These are phyloP conservation scores for Hirsutella thompsonii DNA, from an alignment of 2,329 filamentous ascomycete genomes.

Conservation along the genomic window DNA sequence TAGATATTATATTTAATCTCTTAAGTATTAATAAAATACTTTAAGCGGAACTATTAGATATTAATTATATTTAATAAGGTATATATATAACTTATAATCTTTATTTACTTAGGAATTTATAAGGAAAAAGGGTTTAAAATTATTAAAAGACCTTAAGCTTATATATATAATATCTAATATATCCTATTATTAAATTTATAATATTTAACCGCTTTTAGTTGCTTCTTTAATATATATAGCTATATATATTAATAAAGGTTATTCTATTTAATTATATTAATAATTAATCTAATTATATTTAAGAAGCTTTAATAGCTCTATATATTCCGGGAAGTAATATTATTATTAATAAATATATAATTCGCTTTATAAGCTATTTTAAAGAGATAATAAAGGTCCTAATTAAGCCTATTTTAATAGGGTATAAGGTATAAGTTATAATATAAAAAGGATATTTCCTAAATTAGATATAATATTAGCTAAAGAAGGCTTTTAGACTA, in stretches of 20 bases:
- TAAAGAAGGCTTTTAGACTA: too few species aligned
- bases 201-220: too few species aligned
- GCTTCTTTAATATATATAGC: too few species aligned
- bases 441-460: neutral
- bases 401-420: neutral
- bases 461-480: neutral
- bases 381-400: neutral
- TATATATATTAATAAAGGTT: too few species aligned
- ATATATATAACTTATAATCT: neutral
- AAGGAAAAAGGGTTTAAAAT: neutral
- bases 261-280: neutral
- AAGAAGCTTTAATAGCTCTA: neutral
- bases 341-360: neutral
- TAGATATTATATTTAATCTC: neutral
- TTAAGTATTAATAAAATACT: neutral
- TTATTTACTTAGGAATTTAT: neutral
- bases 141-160: neutral
- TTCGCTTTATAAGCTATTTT: neutral
- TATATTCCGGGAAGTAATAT: neutral
- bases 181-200: too few species aligned
- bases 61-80: neutral
- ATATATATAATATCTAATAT: neutral
- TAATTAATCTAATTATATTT: neutral
- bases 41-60: neutral
- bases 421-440: neutral